A percentile compares a stretch with the other conserved stretches of the same genome.
Evolutionary conservation across 176 grass and related monocot species (phyloP).

Genomic region (Musa acuminata): DNA sequence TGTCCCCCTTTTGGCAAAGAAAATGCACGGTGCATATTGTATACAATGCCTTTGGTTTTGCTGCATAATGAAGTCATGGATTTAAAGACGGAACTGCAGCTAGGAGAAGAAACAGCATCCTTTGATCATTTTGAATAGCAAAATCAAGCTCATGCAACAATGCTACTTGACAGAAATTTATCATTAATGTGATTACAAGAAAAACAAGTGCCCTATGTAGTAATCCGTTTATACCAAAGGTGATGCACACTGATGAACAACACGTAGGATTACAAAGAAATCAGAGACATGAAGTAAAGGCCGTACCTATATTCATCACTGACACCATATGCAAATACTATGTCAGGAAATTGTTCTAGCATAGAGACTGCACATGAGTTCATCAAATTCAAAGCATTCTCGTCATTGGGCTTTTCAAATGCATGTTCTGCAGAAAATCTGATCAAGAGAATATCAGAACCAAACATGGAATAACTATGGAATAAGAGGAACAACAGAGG

Average conservation of each 20-base stretch:
- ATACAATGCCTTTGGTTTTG: too few relatives aligned
- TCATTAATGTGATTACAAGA: too few relatives aligned
- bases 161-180: too few relatives aligned
- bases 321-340: constrained; percentile 93
- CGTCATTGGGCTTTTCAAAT: constrained; percentile 83
- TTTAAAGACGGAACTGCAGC: background rate
- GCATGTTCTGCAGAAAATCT: constrained; percentile 75
- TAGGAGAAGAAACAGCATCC: background rate
- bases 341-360: constrained; percentile 68
- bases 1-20: background rate
- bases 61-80: background rate
- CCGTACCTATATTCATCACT: constrained; percentile 85
- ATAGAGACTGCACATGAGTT: constrained; percentile 56
- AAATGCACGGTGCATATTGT: background rate
- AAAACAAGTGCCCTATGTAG: too few relatives aligned
- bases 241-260: background rate
- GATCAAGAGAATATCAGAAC: constrained; percentile 11
- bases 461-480: constrained; percentile 20
- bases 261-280: background rate
- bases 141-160: too few relatives aligned
- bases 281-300: constrained; percentile 10
- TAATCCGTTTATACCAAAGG: too few relatives aligned
- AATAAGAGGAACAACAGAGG: background rate
- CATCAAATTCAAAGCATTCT: constrained; percentile 56
- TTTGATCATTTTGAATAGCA: background rate